Evolutionary conservation across 2,329 filamentous ascomycete genomes (phyloP), one percentile per base, ranked within the genome.

Genomic region (Cercospora sp.): DNA sequence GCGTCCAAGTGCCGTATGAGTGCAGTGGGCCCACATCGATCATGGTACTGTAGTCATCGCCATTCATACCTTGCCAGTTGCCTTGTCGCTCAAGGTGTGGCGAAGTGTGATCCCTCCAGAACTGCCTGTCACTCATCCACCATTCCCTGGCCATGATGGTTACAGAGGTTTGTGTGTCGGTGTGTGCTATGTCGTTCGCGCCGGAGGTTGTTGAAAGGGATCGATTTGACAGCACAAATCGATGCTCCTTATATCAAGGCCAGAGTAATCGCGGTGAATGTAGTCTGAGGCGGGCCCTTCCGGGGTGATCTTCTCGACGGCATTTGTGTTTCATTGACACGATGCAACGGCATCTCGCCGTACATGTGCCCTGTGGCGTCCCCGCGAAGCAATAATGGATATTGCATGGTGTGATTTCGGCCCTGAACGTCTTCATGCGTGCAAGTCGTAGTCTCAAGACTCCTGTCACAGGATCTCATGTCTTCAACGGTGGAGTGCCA

Each of bases 21-120:
- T 61, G 59, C 31, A 61, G 6, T n/a, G 59, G 59, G 28, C 59
- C 59, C 30, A 61, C 2, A 9, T 61, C 36, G 59, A 26, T 42
- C 18, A 39, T 18, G 3, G 18, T 39, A 9, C 59, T 61, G 59
- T 61, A 61, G 33, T 20, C 20, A 26, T 61, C 59, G 16, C n/a
- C 7, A 16, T n/a, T 2, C n/a, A 23, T n/a, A 12, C 8, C 23
- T 4, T 61, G 39, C 33, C 31, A 61, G 9, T 61, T 39, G 23
- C 59, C 31, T 61, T 61, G 59, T 8, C 33, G 20, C 16, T 16
- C 18, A 60, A 60, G 58, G 20, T 13, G 53, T 12, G 48, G 48
- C 48, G 48, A 53, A 12, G 48, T 53, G 45, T 20, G 45, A 7
- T 51, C 10, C 18, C 45, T 51, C 45, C 45, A 51, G 45, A 20